Conservation (phyloP, 768 basidiomycete species). For the Pleurotus ostreatus region DNA sequence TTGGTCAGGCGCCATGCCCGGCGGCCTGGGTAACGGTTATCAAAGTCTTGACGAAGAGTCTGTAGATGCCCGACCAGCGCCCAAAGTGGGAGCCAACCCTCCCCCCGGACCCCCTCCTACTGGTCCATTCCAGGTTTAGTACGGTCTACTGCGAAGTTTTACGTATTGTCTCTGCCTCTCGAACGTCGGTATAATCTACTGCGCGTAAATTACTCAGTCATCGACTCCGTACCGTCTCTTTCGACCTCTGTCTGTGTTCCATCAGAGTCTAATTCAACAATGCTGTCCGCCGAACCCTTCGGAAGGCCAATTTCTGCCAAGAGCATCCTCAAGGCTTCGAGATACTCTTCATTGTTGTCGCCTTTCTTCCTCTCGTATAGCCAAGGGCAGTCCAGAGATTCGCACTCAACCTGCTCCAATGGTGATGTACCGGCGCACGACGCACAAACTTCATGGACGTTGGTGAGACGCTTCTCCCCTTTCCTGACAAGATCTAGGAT, state of each 20-base stretch:
- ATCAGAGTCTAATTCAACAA: conserved; percentile 12
- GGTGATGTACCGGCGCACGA: conserved; percentile 60
- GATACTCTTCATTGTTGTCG: conserved; percentile 37
- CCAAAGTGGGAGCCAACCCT: conserved; percentile 20
- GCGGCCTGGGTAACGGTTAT: conserved; percentile 58
- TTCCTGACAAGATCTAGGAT: conserved; percentile 50
- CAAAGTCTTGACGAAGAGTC: conserved; percentile 57
- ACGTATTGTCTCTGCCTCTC: too few species aligned
- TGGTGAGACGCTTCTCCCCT: conserved; percentile 49
- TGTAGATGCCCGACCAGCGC: conserved; percentile 21
- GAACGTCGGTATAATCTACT: conserved; percentile 2
- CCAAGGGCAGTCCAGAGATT: conserved; percentile 85
- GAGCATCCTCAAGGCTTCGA: conserved; percentile 28
- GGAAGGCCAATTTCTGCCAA: conserved; percentile 27
- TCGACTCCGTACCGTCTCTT: conserved; percentile 3
- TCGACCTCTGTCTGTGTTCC: background rate
- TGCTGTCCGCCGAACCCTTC: conserved; percentile 10
- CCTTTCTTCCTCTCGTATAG: conserved; percentile 67
- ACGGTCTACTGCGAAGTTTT: too few species aligned
- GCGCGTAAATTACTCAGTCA: conserved; percentile 11
- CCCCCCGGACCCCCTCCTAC: conserved; percentile 12
- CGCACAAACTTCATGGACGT: conserved; percentile 67
- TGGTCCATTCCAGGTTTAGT: background rate
- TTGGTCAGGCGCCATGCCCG: conserved; percentile 65
- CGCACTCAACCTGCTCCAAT: conserved; percentile 65